A percentile compares a stretch with the other conserved stretches of the same genome.
Conservation (phyloP, 1,139 yeast species). For the Yamadazyma mexicana region DNA sequence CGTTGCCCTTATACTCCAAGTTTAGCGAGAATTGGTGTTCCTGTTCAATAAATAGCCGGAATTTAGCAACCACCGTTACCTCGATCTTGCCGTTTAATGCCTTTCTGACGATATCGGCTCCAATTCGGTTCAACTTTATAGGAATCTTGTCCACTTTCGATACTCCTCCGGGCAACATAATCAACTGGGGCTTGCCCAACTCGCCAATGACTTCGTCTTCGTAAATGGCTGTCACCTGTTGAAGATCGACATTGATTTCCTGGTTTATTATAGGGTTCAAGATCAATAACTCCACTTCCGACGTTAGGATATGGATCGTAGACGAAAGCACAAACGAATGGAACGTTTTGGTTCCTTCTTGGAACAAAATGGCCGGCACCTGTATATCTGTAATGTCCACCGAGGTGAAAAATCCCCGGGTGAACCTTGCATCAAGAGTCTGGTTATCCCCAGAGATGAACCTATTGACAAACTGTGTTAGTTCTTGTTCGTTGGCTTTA, state of each 20-base stretch:
- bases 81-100: constrained; percentile 51
- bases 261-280: constrained; percentile 52
- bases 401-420: neutral
- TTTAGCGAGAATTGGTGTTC: constrained; percentile 27
- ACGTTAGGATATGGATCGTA: constrained; percentile 51
- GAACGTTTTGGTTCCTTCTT: neutral
- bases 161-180: constrained; percentile 50
- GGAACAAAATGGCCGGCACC: constrained; percentile 3
- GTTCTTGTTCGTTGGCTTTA: constrained; percentile 1
- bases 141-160: constrained; percentile 51
- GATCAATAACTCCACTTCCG: constrained; percentile 51
- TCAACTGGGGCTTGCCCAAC: constrained; percentile 32
- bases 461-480: constrained; percentile 4
- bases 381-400: constrained; percentile 2
- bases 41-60: constrained; percentile 31
- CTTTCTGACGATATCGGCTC: constrained; percentile 47
- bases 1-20: constrained; percentile 45
- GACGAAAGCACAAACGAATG: constrained; percentile 18
- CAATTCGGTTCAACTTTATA: constrained; percentile 45
- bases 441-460: constrained; percentile 6
- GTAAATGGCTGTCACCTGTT: constrained; percentile 46
- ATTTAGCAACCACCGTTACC: constrained; percentile 46
- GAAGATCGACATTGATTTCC: constrained; percentile 37
- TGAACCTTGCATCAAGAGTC: neutral
- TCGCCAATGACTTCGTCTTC: constrained; percentile 49